Conservation (phyloP, 768 basidiomycete genomes). For the Suillus paluster region DNA sequence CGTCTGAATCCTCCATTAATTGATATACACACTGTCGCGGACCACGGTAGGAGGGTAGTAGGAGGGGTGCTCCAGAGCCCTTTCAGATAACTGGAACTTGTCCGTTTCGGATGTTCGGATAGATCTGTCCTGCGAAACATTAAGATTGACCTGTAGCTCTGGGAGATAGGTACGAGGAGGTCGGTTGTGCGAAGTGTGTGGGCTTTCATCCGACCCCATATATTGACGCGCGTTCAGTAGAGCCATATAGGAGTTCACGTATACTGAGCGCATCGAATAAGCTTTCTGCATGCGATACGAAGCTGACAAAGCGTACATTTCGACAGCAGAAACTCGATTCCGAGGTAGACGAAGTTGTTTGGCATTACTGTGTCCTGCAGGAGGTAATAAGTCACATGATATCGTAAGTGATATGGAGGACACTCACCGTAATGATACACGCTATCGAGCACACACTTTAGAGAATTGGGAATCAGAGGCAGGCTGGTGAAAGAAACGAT, state of each 20-base stretch:
- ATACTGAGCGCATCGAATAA: constrained; percentile 40
- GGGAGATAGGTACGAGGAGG: not conserved
- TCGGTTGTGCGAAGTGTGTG: not conserved
- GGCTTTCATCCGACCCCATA: not conserved
- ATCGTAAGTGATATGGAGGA: not conserved
- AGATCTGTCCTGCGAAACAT: constrained; percentile 19
- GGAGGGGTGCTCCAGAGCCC: too few relatives aligned
- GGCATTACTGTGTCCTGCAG: constrained; percentile 53
- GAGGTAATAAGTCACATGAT: not conserved
- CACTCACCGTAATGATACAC: not conserved
- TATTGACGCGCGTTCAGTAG: constrained; percentile 15
- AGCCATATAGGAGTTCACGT: constrained; percentile 61
- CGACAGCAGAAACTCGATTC: constrained; percentile 54
- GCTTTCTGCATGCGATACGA: not conserved
- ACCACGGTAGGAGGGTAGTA: not conserved
- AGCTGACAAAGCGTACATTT: constrained; percentile 44
- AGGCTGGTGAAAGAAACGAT: not conserved
- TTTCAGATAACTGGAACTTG: not conserved
- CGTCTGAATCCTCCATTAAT: not conserved
- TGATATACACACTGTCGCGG: not conserved
- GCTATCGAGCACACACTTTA: not conserved
- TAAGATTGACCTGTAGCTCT: not conserved
- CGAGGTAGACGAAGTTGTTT: constrained; percentile 57
- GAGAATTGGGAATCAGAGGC: not conserved
- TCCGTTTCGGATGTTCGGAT: not conserved